phyloP scores from a whole-genome alignment of 805 yeast species.

The Pichia pseudocactophila region DNA sequence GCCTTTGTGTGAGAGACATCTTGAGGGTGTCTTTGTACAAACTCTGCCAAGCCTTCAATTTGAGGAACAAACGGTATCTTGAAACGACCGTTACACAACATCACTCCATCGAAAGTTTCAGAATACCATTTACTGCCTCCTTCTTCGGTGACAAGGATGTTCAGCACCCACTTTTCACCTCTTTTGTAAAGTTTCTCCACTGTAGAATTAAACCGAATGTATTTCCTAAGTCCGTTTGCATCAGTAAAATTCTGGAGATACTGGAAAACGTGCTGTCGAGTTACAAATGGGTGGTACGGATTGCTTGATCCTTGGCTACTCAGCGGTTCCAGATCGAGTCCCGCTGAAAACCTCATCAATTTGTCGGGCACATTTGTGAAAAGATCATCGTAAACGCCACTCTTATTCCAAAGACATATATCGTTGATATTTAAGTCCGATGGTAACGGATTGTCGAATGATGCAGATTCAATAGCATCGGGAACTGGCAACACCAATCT shows the following conservation, averaged over 20 bases:
- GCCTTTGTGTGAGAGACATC: conserved; percentile 16
- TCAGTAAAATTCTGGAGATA: conserved; percentile 18
- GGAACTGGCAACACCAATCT: conserved; percentile 5
- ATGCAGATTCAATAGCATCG: not conserved
- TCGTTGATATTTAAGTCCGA: not conserved
- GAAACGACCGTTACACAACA: conserved; percentile 33
- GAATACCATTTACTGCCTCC: conserved; percentile 26
- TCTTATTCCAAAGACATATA: conserved; percentile 13
- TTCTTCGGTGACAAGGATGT: no score
- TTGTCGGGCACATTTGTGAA: conserved; percentile 34
- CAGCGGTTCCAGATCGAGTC: conserved; percentile 15
- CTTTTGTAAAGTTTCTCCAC: conserved; percentile 24
- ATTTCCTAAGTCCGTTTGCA: conserved; percentile 19
- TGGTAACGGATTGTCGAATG: not conserved
- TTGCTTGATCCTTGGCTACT: not conserved
- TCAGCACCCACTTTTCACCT: conserved; percentile 25
- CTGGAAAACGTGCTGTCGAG: conserved; percentile 13
- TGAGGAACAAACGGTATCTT: conserved; percentile 31
- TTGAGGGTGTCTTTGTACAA: conserved; percentile 22
- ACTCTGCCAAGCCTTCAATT: conserved; percentile 25
- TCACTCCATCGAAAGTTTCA: conserved; percentile 34
- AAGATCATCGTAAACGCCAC: conserved; percentile 25
- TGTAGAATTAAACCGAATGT: conserved; percentile 27
- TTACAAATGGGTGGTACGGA: conserved; percentile 17
- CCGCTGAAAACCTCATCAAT: conserved; percentile 31